Base-by-base conservation (phyloP, 2,329 filamentous ascomycete species). In the Diaporthe sp. region DNA sequence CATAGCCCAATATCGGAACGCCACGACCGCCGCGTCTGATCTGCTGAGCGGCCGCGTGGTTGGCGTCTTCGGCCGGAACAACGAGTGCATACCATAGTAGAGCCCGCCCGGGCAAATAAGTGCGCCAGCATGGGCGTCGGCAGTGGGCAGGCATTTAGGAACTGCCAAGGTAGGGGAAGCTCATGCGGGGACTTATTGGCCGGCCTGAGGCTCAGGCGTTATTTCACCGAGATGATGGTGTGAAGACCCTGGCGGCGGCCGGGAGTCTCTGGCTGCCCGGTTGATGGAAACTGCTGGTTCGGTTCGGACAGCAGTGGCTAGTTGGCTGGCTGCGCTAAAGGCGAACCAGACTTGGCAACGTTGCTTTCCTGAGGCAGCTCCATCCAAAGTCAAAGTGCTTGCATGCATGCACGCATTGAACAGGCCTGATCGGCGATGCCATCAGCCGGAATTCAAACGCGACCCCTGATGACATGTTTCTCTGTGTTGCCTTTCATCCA, bases 171-270 rank as follows among this genome's bases (percentile, higher is more conserved):
- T 42, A 73, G 39, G 68, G 25, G 39, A 34, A 53, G 44, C 37
- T 37, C 39, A 15, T 46, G 6, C 51, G 51, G 57, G 51, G 49
- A 28, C 28, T 53, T 57, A 75, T 73, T 75, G 74, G 74, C 31
- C 58, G 49, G 51, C 31, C 51, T 57, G 49, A 44, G 57, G 39
- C 42, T 75, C 46, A 46, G 34, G 68, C n/a, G 39, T 34, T 51
- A 67, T 67, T 65, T 58, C 68, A 73, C 74, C 58, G 28, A 65
- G 37, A 71, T 62, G 68, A 46, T 72, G 73, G 73, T 44, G 70
- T 73, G 70, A 62, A 44, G 58, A 65, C 70, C 58, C 58, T 65
- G 46, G 58, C 25, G 15, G 28, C 58, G 70, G 70, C 37, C 70
- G 34, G 70, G 37, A 53, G 31, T 22, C 46, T 65, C 25, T 53